These are phyloP conservation scores for Zygoascus hellenicus DNA, from an alignment of 1,139 yeast genomes.

Conservation along the genomic window DNA sequence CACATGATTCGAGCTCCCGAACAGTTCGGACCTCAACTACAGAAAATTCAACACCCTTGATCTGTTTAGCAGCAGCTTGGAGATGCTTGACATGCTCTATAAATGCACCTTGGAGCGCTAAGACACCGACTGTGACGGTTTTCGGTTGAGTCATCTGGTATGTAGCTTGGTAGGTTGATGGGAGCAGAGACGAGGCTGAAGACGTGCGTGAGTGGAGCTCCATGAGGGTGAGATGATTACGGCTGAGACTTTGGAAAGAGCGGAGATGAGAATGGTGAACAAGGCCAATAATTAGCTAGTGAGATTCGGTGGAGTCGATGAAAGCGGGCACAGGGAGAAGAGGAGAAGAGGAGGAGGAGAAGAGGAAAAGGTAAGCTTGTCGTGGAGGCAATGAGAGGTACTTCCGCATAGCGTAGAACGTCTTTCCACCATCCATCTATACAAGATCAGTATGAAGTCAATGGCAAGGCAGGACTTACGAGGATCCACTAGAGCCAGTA, in stretches of 20 bases:
- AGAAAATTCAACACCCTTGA: slow-evolving; percentile 13
- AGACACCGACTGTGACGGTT: slow-evolving; percentile 50
- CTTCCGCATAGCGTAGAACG: too few relatives aligned
- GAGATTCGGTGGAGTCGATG: not conserved
- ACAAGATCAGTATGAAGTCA: too few relatives aligned
- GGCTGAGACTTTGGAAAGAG: not conserved
- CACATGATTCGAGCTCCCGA: slow-evolving; percentile 45
- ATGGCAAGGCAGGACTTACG: too few relatives aligned
- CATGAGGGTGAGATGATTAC: not conserved
- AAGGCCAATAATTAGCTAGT: not conserved
- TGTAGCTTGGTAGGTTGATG: not conserved
- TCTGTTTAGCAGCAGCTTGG: slow-evolving; percentile 34
- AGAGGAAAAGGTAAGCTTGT: too few relatives aligned
- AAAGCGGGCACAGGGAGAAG: too few relatives aligned
- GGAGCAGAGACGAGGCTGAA: not conserved
- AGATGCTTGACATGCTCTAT: slow-evolving; percentile 61
- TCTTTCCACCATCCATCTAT: too few relatives aligned
- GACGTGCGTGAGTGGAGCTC: not conserved
- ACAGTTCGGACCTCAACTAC: slow-evolving; percentile 51
- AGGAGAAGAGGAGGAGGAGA: too few relatives aligned
- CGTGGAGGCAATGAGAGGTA: too few relatives aligned
- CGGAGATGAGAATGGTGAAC: not conserved
- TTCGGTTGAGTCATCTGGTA: slow-evolving; percentile 15
- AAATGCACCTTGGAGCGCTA: slow-evolving; percentile 81
- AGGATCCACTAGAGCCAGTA: too few relatives aligned